These are phyloP conservation scores for Tubosaeta sp. DNA, from an alignment of 768 basidiomycete species.

Conservation along the genomic window DNA sequence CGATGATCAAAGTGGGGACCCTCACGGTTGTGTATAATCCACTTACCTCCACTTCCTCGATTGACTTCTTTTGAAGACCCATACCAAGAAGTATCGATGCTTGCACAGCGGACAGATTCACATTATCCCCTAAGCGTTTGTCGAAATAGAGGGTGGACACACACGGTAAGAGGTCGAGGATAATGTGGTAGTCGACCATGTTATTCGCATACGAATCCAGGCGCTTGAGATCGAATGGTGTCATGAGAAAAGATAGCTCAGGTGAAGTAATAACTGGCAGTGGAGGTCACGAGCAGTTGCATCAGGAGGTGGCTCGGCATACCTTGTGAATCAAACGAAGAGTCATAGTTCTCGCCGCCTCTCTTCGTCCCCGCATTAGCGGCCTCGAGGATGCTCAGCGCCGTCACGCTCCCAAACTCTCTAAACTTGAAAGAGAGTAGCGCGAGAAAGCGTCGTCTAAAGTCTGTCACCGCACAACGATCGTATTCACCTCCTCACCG, in stretches of 20 bases:
- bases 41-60: conserved; percentile 85
- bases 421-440: conserved; percentile 93
- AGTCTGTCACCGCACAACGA: conserved; percentile 53
- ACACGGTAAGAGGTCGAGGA: conserved; percentile 85
- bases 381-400: conserved; percentile 85
- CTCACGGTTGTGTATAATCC: neutral
- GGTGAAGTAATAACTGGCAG: conserved; percentile 18
- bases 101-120: conserved; percentile 81
- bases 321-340: conserved; percentile 10
- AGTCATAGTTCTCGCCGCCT: conserved; percentile 33
- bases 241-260: conserved; percentile 62
- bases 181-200: conserved; percentile 93
- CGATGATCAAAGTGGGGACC: conserved; percentile 1
- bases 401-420: conserved; percentile 85
- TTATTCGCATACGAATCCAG: conserved; percentile 95
- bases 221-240: conserved; percentile 94
- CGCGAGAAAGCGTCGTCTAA: conserved; percentile 83
- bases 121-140: conserved; percentile 57
- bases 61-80: conserved; percentile 81
- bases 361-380: conserved; percentile 59
- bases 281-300: neutral
- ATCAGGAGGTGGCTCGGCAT: conserved; percentile 24
- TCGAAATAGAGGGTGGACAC: conserved; percentile 85
- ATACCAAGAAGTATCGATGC: conserved; percentile 86
- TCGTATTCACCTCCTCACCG: neutral